Evolutionary conservation across 768 basidiomycete genomes (phyloP).

Genomic region (Boletus fagicola): DNA sequence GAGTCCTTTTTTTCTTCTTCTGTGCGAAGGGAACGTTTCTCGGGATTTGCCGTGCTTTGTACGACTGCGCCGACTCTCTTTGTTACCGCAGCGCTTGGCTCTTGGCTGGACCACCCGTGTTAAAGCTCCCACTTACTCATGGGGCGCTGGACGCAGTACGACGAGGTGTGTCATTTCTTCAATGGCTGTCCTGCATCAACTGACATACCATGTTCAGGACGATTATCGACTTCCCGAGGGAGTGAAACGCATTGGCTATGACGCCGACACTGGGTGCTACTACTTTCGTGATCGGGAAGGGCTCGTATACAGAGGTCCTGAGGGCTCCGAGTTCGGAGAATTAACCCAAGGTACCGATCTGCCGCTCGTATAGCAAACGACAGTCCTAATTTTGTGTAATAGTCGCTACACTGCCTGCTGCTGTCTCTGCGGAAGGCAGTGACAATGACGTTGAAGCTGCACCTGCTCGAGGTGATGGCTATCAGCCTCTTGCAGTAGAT

Average conservation of each 20-base stretch:
- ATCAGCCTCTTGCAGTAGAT: constrained; percentile 52
- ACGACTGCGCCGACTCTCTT: background rate
- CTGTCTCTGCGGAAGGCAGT: constrained; percentile 29
- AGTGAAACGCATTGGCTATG: constrained; percentile 69
- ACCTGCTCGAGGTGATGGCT: constrained; percentile 52
- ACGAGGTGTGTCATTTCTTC: constrained; percentile 22
- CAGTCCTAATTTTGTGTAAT: background rate
- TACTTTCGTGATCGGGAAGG: constrained; percentile 60
- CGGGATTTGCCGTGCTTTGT: constrained; percentile 24
- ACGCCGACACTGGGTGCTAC: constrained; percentile 67
- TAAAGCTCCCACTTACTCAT: constrained; percentile 15
- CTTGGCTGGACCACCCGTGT: constrained; percentile 23
- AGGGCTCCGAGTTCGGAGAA: constrained; percentile 63
- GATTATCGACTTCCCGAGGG: constrained; percentile 53
- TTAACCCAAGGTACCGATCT: constrained; percentile 38
- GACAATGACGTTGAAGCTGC: constrained; percentile 55
- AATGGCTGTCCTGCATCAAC: background rate
- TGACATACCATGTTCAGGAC: constrained; percentile 36
- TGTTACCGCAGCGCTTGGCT: constrained; percentile 1
- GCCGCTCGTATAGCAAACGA: background rate
- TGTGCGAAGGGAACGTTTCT: background rate
- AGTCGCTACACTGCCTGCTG: constrained; percentile 34
- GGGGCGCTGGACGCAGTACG: constrained; percentile 41
- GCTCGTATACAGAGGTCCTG: constrained; percentile 50
- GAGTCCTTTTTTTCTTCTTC: background rate